Percentiles rank a stretch among this genome's conserved stretches.
Conservation (phyloP, 306 rosid species). For the Citrullus amarus region DNA sequence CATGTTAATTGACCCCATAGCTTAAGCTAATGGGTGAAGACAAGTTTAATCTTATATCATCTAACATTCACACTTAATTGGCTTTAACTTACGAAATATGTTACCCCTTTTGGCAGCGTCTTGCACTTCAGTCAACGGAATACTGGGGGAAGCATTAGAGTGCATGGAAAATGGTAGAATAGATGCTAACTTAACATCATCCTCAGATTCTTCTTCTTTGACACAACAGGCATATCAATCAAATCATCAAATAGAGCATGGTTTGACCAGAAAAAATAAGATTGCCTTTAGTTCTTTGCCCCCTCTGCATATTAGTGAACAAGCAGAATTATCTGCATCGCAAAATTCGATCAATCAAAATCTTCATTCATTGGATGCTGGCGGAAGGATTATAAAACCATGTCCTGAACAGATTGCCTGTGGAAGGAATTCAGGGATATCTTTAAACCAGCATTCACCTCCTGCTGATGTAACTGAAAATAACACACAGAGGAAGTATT, state of each 20-base stretch:
- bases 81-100: not conserved
- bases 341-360: conserved; percentile 10
- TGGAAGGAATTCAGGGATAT: conserved; percentile 19
- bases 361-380: conserved; percentile 11
- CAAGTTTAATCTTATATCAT: too few species aligned
- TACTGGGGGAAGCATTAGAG: conserved; percentile 18
- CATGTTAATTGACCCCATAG: too few species aligned
- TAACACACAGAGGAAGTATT: conserved; percentile 22
- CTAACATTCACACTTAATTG: not conserved
- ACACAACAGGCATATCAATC: conserved; percentile 23
- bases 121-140: conserved; percentile 28
- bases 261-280: conserved; percentile 17
- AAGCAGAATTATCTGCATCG: conserved; percentile 11
- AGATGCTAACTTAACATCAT: conserved; percentile 12
- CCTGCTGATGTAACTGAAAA: conserved; percentile 19
- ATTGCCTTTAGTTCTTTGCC: conserved; percentile 36
- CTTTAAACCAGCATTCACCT: conserved; percentile 20
- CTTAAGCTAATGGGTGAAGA: too few species aligned
- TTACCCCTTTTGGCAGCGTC: conserved; percentile 13
- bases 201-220: conserved; percentile 17
- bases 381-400: conserved; percentile 21
- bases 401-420: conserved; percentile 16
- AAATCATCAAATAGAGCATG: conserved; percentile 18
- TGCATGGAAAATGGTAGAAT: conserved; percentile 22
- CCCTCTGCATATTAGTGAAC: conserved; percentile 27